A percentile compares a stretch with the other conserved stretches of the same genome.
Evolutionary conservation across 2,329 filamentous ascomycete genomes (phyloP).

Genomic region (Thyridium curvatum): DNA sequence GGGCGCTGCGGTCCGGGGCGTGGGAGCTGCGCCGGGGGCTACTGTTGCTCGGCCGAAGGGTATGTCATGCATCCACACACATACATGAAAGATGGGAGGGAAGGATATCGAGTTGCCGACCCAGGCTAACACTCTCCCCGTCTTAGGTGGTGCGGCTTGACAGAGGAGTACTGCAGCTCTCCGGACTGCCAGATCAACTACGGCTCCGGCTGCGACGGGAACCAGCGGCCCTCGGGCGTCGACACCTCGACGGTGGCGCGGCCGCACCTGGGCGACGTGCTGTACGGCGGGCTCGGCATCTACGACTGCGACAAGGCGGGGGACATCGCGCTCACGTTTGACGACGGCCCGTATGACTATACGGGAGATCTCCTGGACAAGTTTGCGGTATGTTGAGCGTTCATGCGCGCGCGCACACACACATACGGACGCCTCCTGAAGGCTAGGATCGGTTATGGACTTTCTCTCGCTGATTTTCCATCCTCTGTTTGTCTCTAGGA

Average conservation of each 20-base stretch:
- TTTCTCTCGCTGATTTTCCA: too few species aligned
- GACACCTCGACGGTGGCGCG: constrained; percentile 48
- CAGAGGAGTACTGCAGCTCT: constrained; percentile 49
- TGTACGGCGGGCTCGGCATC: constrained; percentile 51
- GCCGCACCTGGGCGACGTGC: constrained; percentile 43
- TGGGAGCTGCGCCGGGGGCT: constrained; percentile 21
- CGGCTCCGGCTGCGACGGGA: constrained; percentile 56
- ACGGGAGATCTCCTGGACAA: constrained; percentile 57
- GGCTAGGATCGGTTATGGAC: too few species aligned
- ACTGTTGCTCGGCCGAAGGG: constrained; percentile 27
- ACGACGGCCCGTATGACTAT: constrained; percentile 59
- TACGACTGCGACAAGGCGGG: constrained; percentile 50
- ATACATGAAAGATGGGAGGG: too few species aligned
- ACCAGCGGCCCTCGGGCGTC: constrained; percentile 43
- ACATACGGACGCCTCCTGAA: not conserved
- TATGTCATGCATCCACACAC: constrained; percentile 6
- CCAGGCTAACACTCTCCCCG: not conserved
- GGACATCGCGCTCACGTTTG: constrained; percentile 60
- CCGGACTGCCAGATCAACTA: constrained; percentile 57
- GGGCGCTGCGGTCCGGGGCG: constrained; percentile 17
- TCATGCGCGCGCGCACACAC: too few species aligned
- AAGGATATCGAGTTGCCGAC: not conserved
- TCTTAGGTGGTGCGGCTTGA: constrained; percentile 47
- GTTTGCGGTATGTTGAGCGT: constrained; percentile 28
- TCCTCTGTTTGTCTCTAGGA: too few species aligned